Base-by-base conservation (phyloP, 495 filamentous ascomycete genomes). In the Saxophila tyrrhenica region DNA sequence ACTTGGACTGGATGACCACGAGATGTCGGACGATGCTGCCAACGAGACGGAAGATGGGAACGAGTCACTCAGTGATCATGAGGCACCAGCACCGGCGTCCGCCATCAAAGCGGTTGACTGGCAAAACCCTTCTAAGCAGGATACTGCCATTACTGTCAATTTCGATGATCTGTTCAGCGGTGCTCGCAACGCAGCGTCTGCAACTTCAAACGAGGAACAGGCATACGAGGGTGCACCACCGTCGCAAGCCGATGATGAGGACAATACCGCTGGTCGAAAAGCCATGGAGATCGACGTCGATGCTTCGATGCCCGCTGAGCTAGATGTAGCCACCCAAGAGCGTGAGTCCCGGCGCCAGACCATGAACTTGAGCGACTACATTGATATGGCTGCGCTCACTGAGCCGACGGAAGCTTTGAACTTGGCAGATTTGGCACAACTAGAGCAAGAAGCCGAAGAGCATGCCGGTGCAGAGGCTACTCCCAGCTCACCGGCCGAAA, bases 311-410 rank as follows among this genome's bases (percentile, higher is more conserved):
- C 9, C 9, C 16, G 35, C 35, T 9, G 35, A 39, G 16, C 35
- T 39, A 16, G 35, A 16, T 16, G 35, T 39, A 9, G 35, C 35
- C 8, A 16, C 8, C 9, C 35, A 39, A 39, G 35, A 39, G 16
- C 9, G 35, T 9, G 19, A 44, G 7, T 48, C 24, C 5, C 45
- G 48, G 44, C 29, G 42, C 1, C 39, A 43, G 39, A 57, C 59
- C 1, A n/a, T 62, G 23, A 55, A 62, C 39, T 24, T 62, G 22
- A 58, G 41, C 38, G 59, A 62, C 20, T 62, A 58, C 51, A 29
- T 62, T 19, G 59, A 62, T 35, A 11, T 62, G 16, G 48, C 22
- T 24, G 50, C 55, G 9, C 50, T 62, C 11, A 25, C 53, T 1
- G 58, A 61, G 54, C 48, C 53, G 2, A 61, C 58, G 1, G 47